Percentiles rank a stretch among this genome's conserved stretches.
These are phyloP conservation scores for Tetraselmis striata DNA, from an alignment of 139 green algal species.

Conservation along the genomic window DNA sequence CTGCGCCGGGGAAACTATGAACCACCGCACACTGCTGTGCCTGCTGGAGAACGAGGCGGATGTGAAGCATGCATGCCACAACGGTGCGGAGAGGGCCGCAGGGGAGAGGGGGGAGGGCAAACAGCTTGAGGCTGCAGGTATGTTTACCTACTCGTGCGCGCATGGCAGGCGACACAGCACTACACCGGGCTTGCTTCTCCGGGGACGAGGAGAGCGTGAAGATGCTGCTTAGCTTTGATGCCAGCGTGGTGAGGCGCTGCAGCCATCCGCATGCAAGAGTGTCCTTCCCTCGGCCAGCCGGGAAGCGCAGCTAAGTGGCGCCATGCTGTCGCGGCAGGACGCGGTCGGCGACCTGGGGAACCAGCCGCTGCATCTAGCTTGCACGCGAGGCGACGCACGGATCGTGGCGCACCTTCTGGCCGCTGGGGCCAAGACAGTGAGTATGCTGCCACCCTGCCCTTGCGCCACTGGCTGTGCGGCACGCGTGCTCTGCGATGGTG, in stretches of 20 bases:
- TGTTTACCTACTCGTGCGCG: too few relatives aligned
- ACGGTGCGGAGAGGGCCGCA: background rate
- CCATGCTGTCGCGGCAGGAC: constrained; percentile 9
- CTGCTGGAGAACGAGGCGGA: background rate
- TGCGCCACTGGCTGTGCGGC: too few relatives aligned
- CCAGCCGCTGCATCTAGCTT: constrained; percentile 43
- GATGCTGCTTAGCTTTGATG: background rate
- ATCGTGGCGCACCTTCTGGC: background rate
- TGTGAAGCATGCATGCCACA: background rate
- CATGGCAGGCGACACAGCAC: background rate
- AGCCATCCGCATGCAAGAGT: background rate
- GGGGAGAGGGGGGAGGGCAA: background rate
- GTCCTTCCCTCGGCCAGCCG: background rate
- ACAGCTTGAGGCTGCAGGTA: background rate
- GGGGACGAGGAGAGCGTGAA: background rate
- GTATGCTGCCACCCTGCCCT: too few relatives aligned
- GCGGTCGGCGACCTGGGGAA: constrained; percentile 43
- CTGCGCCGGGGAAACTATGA: background rate
- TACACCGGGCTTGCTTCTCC: background rate
- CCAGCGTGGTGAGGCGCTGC: background rate
- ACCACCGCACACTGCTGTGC: background rate
- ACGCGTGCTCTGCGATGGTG: too few relatives aligned
- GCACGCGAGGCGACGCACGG: background rate
- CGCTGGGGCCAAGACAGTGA: background rate
- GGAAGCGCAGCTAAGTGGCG: background rate